These are phyloP conservation scores for Phytophthora niederhauseri DNA, from an alignment of 352 stramenopile genomes.

Conservation along the genomic window DNA sequence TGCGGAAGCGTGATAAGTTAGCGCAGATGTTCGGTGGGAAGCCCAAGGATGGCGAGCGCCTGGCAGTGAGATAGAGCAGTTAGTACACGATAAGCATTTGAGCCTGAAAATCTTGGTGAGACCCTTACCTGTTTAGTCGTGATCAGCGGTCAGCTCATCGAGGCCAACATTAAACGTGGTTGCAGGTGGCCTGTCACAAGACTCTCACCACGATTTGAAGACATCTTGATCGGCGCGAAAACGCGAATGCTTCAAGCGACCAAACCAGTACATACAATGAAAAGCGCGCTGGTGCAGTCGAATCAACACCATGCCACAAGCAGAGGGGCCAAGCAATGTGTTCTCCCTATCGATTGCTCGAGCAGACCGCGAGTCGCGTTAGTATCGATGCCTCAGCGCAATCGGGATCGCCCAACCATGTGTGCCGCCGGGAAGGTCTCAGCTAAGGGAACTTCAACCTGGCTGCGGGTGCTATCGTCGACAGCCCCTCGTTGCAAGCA, in stretches of 20 bases:
- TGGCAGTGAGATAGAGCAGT: neutral
- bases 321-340: neutral
- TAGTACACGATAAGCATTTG: neutral
- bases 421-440: neutral
- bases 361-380: neutral
- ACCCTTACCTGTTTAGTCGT: constrained; percentile 5
- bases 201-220: neutral
- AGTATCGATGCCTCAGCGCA: neutral
- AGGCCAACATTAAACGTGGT: neutral
- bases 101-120: neutral
- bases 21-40: constrained; percentile 15
- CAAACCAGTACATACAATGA: neutral
- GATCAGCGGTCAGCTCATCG: neutral
- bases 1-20: constrained; percentile 27
- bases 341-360: neutral
- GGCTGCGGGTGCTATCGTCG: neutral
- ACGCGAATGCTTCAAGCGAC: neutral
- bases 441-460: neutral
- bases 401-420: neutral
- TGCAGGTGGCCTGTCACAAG: neutral
- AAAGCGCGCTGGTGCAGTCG: neutral
- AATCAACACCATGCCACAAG: neutral
- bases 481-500: neutral
- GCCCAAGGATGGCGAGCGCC: neutral
- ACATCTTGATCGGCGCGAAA: neutral